phyloP scores from a whole-genome alignment of 306 rosid genomes.

The Canavalia gladiata region DNA sequence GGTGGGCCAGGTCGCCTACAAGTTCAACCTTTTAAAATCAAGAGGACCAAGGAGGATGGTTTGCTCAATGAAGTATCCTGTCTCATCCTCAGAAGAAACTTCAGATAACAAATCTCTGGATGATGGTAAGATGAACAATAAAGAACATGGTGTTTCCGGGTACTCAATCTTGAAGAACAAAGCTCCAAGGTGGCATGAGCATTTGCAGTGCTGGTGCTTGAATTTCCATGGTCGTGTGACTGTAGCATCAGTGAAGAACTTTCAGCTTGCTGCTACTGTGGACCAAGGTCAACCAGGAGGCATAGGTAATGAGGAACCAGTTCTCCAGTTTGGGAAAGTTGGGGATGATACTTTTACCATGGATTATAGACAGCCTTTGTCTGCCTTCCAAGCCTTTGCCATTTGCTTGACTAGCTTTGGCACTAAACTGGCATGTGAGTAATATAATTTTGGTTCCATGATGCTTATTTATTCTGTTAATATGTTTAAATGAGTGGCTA shows the following conservation, averaged over 20 bases:
- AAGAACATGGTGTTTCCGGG: slow-evolving; percentile 55
- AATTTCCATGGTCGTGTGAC: slow-evolving; percentile 99
- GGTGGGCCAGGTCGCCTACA: slow-evolving; percentile 89
- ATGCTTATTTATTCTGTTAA: slow-evolving; percentile 50
- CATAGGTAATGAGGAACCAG: slow-evolving; percentile 91
- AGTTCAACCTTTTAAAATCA: slow-evolving; percentile 92
- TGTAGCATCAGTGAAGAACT: slow-evolving; percentile 93
- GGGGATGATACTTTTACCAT: slow-evolving; percentile 92
- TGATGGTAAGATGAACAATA: slow-evolving; percentile 44
- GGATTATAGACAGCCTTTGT: slow-evolving; percentile 97
- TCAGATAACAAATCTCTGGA: slow-evolving; percentile 48
- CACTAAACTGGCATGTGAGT: slow-evolving; percentile 98
- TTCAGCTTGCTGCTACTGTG: slow-evolving; percentile 83
- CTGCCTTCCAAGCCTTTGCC: slow-evolving; percentile 98
- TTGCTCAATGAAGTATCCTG: slow-evolving; percentile 75
- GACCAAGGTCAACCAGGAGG: slow-evolving; percentile 93
- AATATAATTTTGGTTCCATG: slow-evolving; percentile 42
- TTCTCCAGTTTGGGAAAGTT: slow-evolving; percentile 97
- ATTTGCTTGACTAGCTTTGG: slow-evolving; percentile 98
- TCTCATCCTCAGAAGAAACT: slow-evolving; percentile 58
- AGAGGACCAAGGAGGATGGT: slow-evolving; percentile 99
- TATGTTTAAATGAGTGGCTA: slow-evolving; percentile 51
- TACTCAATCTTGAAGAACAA: slow-evolving; percentile 82
- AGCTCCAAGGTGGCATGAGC: slow-evolving; percentile 99
- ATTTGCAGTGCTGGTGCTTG: slow-evolving; percentile 98